Evolutionary conservation across 2,329 filamentous ascomycete species (phyloP).

Genomic region (Fusarium oligoseptatum): DNA sequence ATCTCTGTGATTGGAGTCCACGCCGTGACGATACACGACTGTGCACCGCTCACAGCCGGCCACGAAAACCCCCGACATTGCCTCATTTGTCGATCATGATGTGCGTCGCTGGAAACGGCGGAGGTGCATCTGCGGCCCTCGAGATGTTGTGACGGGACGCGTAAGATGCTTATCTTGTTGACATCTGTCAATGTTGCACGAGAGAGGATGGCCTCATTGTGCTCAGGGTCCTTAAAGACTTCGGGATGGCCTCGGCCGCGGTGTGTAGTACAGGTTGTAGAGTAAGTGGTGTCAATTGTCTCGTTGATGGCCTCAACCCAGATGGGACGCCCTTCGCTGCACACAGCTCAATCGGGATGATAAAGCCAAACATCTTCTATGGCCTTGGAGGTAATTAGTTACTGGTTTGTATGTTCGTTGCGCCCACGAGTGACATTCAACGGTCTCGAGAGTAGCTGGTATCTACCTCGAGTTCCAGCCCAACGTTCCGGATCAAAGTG

Average conservation of each 20-base stretch:
- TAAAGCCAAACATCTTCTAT: no score
- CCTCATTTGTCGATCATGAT: conserved; percentile 9
- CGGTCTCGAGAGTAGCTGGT: background rate
- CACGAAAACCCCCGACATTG: background rate
- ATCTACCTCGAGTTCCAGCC: background rate
- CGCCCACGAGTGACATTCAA: background rate
- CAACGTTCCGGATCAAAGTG: background rate
- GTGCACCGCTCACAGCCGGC: conserved; percentile 4
- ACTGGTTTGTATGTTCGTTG: background rate
- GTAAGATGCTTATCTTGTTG: background rate
- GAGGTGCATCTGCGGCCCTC: background rate
- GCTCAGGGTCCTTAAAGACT: background rate
- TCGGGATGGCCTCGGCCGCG: background rate
- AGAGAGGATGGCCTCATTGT: background rate
- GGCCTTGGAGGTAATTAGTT: no score
- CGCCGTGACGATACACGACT: conserved; percentile 14
- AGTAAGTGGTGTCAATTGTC: no score
- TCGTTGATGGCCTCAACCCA: no score
- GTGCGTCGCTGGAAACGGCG: background rate
- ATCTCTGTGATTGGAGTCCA: conserved; percentile 4
- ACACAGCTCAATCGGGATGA: no score
- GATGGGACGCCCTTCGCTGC: no score
- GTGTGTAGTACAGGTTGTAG: background rate
- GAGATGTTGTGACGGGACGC: background rate
- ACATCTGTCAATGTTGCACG: background rate